Percentiles rank a stretch among this genome's conserved stretches.
phyloP scores from a whole-genome alignment of 106 monocot species.

The Allium cepa region DNA sequence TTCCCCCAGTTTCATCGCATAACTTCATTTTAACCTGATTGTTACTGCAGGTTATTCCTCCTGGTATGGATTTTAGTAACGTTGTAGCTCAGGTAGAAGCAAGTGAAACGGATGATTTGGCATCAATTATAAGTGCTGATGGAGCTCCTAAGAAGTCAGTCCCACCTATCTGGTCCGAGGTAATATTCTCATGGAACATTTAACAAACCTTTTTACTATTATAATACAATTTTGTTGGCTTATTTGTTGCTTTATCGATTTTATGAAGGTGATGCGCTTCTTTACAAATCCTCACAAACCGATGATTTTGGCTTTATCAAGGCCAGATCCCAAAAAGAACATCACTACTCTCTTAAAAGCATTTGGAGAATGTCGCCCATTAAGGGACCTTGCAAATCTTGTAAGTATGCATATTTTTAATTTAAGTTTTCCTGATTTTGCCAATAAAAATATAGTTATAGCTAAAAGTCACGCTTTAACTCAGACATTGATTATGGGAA shows the following conservation, averaged over 20 bases:
- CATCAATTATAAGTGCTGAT: slow-evolving; percentile 30
- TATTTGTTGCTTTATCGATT: not conserved
- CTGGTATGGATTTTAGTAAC: slow-evolving; percentile 98
- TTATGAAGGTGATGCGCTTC: slow-evolving; percentile 63
- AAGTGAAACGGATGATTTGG: slow-evolving; percentile 43
- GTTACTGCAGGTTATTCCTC: slow-evolving; percentile 74
- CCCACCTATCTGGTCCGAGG: slow-evolving; percentile 38
- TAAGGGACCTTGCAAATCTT: slow-evolving; percentile 90
- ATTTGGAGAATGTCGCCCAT: slow-evolving; percentile 83
- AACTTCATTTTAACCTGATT: too few relatives aligned
- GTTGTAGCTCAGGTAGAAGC: slow-evolving; percentile 68
- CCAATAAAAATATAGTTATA: too few relatives aligned
- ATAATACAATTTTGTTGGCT: too few relatives aligned
- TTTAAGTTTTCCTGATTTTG: not conserved
- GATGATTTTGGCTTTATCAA: slow-evolving; percentile 84
- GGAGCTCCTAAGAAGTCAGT: slow-evolving; percentile 43
- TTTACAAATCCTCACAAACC: slow-evolving; percentile 98
- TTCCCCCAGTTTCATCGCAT: too few relatives aligned
- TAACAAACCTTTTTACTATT: too few relatives aligned
- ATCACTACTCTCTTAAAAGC: slow-evolving; percentile 94
- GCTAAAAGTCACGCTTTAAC: not conserved
- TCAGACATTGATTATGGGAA: slow-evolving; percentile 97
- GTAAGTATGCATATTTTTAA: slow-evolving; percentile 30
- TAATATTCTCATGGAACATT: slow-evolving; percentile 6
- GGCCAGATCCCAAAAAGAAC: slow-evolving; percentile 97